These are phyloP conservation scores for Russula griseocarnosa DNA, from an alignment of 768 basidiomycete genomes.

Conservation along the genomic window DNA sequence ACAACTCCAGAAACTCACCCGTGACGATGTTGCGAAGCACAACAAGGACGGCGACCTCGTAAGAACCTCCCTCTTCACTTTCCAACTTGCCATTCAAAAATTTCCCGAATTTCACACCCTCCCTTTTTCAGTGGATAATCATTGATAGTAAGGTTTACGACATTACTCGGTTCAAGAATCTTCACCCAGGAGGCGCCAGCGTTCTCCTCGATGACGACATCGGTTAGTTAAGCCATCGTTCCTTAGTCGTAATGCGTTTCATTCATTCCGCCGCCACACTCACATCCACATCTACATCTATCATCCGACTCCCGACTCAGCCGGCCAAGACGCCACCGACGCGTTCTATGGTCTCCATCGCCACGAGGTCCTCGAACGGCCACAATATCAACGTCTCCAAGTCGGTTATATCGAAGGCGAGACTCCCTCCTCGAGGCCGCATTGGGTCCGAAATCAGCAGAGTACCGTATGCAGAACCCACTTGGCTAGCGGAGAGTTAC, in stretches of 20 bases:
- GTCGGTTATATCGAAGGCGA: conserved; percentile 72
- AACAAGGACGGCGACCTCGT: conserved; percentile 75
- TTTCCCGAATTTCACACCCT: not conserved
- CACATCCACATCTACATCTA: not conserved
- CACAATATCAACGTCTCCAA: conserved; percentile 68
- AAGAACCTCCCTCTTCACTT: conserved; percentile 28
- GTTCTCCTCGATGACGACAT: conserved; percentile 78
- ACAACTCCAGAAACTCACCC: conserved; percentile 46
- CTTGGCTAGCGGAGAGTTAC: conserved; percentile 70
- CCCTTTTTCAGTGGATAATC: conserved; percentile 63
- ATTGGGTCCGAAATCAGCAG: conserved; percentile 57
- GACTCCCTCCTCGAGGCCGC: conserved; percentile 49
- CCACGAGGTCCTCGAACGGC: conserved; percentile 72
- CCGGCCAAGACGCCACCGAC: conserved; percentile 84
- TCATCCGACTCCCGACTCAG: no score
- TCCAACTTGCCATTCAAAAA: no score
- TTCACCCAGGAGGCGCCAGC: conserved; percentile 80
- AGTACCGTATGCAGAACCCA: conserved; percentile 87
- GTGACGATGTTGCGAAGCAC: conserved; percentile 79
- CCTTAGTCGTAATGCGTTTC: not conserved
- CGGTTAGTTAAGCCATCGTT: conserved; percentile 40
- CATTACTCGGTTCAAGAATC: conserved; percentile 67
- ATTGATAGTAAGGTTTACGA: conserved; percentile 84
- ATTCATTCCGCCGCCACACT: not conserved
- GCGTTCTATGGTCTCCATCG: conserved; percentile 87